A percentile compares a stretch with the other conserved stretches of the same genome.
These are phyloP conservation scores for Epichloe gansuensis DNA, from an alignment of 2,329 filamentous ascomycete genomes.

Conservation along the genomic window DNA sequence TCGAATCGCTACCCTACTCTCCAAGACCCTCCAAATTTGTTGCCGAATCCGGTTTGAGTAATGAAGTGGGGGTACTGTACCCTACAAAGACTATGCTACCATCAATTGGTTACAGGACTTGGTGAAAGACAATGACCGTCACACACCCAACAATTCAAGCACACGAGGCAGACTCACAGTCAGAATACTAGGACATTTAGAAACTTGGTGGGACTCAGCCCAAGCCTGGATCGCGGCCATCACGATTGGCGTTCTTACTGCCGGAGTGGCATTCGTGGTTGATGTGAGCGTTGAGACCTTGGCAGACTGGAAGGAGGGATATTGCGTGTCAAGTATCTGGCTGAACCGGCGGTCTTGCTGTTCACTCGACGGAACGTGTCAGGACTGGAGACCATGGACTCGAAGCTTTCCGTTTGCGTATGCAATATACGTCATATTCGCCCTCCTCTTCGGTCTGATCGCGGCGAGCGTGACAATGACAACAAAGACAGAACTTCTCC, in stretches of 20 bases:
- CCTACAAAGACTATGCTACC: constrained; percentile 50
- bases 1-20: background rate
- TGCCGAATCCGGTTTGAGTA: background rate
- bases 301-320: constrained; percentile 46
- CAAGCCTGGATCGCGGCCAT: constrained; percentile 45
- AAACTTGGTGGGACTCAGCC: constrained; percentile 30
- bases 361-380: constrained; percentile 19
- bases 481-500: constrained; percentile 29
- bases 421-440: constrained; percentile 15
- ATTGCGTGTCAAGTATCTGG: constrained; percentile 33
- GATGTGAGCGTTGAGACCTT: constrained; percentile 42
- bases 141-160: constrained; percentile 17
- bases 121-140: constrained; percentile 45
- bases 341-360: constrained; percentile 39
- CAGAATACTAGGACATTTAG: background rate
- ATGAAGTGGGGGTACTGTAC: constrained; percentile 16
- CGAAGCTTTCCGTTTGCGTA: constrained; percentile 12
- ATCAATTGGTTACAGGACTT: constrained; percentile 52
- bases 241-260: constrained; percentile 41
- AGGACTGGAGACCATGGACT: constrained; percentile 32
- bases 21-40: background rate
- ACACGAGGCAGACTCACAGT: constrained; percentile 25
- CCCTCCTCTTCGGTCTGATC: constrained; percentile 14
- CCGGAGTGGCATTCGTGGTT: constrained; percentile 41
- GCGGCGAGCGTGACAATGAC: constrained; percentile 16